These are phyloP conservation scores for Millerozyma miso DNA, from an alignment of 805 yeast genomes.

Conservation along the genomic window DNA sequence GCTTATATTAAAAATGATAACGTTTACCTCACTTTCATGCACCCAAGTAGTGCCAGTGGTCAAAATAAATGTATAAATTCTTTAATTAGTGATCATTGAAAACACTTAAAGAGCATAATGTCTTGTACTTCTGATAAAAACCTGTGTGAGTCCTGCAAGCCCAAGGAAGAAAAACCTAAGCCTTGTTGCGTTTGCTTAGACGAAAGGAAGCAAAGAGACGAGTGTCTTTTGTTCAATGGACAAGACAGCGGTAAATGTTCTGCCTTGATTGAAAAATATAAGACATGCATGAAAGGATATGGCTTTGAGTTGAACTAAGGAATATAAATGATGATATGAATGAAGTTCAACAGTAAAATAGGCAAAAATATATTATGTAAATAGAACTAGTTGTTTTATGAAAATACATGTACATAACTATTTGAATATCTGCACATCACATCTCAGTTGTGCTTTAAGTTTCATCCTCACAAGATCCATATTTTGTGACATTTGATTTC, in stretches of 20 bases:
- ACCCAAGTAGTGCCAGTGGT: background rate
- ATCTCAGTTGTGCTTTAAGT: background rate
- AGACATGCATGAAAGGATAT: constrained; percentile 84
- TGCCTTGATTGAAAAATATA: constrained; percentile 65
- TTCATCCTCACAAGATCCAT: background rate
- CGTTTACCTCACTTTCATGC: background rate
- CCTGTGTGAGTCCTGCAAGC: constrained; percentile 1
- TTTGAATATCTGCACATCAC: background rate
- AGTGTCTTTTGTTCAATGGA: constrained; percentile 79
- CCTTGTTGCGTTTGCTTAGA: constrained; percentile 96
- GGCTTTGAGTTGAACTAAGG: constrained; percentile 57
- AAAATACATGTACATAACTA: background rate
- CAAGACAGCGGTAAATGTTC: constrained; percentile 81
- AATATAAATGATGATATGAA: too few relatives aligned
- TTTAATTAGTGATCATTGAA: background rate
- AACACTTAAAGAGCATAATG: background rate
- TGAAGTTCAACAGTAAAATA: too few relatives aligned
- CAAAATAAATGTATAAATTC: background rate
- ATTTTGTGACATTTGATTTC: background rate
- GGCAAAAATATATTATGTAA: background rate
- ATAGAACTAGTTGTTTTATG: background rate
- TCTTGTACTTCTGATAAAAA: constrained; percentile 6
- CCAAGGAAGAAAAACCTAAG: constrained; percentile 56
- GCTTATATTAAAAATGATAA: background rate
- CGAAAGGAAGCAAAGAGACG: constrained; percentile 78